Percentiles rank a stretch among this genome's conserved stretches.
phyloP scores from a whole-genome alignment of 768 basidiomycete species.

The Mycena rebaudengoi region DNA sequence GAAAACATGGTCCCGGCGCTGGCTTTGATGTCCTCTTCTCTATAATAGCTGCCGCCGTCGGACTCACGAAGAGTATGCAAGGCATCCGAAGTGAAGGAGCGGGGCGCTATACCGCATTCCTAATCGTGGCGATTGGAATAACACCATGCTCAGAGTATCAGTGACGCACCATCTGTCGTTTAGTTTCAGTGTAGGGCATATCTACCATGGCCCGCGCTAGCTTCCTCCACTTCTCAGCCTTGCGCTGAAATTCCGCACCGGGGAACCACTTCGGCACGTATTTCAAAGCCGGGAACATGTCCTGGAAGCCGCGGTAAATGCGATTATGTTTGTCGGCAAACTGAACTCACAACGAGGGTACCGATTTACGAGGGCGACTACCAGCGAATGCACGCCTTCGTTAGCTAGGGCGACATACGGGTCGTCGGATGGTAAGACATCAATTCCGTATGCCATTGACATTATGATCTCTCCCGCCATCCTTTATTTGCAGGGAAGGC shows the following conservation, averaged over 20 bases:
- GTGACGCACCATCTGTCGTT: not conserved
- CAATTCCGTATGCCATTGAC: not conserved
- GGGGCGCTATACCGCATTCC: not conserved
- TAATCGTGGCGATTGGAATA: not conserved
- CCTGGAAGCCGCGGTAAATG: not conserved
- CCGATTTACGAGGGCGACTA: not conserved
- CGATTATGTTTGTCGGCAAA: not conserved
- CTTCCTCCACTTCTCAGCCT: not conserved
- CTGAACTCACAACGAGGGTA: not conserved
- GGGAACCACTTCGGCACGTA: too few species aligned
- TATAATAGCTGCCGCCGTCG: not conserved
- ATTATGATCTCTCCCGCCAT: not conserved
- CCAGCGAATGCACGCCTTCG: not conserved
- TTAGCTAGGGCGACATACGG: not conserved
- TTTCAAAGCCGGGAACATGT: too few species aligned
- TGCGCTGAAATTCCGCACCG: not conserved
- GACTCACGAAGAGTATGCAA: not conserved
- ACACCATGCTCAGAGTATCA: not conserved
- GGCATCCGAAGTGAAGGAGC: not conserved
- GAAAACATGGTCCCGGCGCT: not conserved
- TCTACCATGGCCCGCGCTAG: not conserved
- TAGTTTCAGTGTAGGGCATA: not conserved
- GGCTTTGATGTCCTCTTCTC: not conserved
- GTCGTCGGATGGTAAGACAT: not conserved
- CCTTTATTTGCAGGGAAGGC: not conserved